A percentile compares a stretch with the other conserved stretches of the same genome.
Evolutionary conservation across 371 early-diverging fungal genomes (phyloP).

Genomic region (Haplosporangium sp.): DNA sequence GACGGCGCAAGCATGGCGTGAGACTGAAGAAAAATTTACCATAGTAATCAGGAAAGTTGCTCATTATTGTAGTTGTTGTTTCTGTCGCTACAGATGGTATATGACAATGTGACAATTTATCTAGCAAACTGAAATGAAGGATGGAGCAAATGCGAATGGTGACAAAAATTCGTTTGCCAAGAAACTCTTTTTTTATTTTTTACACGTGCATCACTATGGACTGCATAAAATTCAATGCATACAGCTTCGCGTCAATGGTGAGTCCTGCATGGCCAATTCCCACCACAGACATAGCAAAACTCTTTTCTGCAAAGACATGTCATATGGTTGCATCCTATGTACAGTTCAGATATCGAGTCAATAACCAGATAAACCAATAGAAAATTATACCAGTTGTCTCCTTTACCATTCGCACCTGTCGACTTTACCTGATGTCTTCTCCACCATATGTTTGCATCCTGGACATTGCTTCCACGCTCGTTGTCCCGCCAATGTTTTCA

Average conservation of each 20-base stretch:
- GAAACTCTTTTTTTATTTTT: too few relatives aligned
- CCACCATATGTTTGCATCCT: slow-evolving; percentile 15
- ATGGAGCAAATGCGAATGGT: not conserved
- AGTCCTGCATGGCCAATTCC: slow-evolving; percentile 9
- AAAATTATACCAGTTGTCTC: not conserved
- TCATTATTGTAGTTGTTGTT: slow-evolving; percentile 19
- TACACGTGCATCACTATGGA: too few relatives aligned
- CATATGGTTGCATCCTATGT: slow-evolving; percentile 36
- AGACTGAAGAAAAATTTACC: slow-evolving; percentile 11
- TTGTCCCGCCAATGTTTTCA: slow-evolving; percentile 8
- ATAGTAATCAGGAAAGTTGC: slow-evolving; percentile 62
- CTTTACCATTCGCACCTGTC: too few relatives aligned
- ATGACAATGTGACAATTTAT: too few relatives aligned
- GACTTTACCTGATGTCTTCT: slow-evolving; percentile 12
- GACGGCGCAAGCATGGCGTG: not conserved
- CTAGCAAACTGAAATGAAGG: too few relatives aligned
- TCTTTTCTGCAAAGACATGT: slow-evolving; percentile 23
- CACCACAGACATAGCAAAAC: slow-evolving; percentile 21
- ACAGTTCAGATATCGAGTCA: not conserved
- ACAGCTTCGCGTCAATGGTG: not conserved
- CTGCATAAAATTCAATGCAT: not conserved
- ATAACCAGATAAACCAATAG: too few relatives aligned
- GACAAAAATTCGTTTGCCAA: too few relatives aligned
- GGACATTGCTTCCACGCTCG: slow-evolving; percentile 29
- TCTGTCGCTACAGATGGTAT: not conserved